Evolutionary conservation across 768 basidiomycete species (phyloP).

Genomic region (Hygrocybe coccinea): DNA sequence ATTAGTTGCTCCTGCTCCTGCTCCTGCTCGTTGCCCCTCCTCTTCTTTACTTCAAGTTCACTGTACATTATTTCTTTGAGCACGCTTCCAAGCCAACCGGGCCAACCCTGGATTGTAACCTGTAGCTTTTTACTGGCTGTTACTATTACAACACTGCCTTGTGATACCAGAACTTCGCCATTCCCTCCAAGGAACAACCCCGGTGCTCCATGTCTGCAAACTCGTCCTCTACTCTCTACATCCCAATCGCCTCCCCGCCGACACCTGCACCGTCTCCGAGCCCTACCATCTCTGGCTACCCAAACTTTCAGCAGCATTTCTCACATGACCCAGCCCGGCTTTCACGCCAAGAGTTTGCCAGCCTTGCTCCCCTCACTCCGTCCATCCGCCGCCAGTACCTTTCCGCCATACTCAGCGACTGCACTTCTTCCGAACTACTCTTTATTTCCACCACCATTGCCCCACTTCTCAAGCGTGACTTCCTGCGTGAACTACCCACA

Average conservation of each 20-base stretch:
- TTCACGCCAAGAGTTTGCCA: conserved; percentile 6
- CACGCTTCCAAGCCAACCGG: too few relatives aligned
- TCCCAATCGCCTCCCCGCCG: conserved; percentile 54
- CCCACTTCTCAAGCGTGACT: conserved; percentile 61
- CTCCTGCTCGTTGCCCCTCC: too few relatives aligned
- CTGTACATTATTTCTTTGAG: too few relatives aligned
- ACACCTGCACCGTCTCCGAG: conserved; percentile 61
- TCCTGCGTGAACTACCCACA: conserved; percentile 51
- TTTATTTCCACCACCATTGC: conserved; percentile 63
- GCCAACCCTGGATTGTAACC: too few relatives aligned
- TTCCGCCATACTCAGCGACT: conserved; percentile 44
- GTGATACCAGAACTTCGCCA: too few relatives aligned
- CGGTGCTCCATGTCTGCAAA: neutral
- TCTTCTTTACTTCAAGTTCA: too few relatives aligned
- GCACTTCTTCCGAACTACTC: conserved; percentile 57
- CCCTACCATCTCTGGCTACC: conserved; percentile 22
- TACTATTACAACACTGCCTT: too few relatives aligned
- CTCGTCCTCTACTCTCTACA: conserved; percentile 30
- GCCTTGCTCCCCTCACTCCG: conserved; percentile 31
- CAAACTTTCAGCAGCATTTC: conserved; percentile 18
- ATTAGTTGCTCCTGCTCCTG: too few relatives aligned
- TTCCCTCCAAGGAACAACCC: neutral
- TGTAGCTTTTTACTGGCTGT: too few relatives aligned
- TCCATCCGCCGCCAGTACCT: conserved; percentile 49
- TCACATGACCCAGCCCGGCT: conserved; percentile 10